Conservation (phyloP, 768 basidiomycete genomes). For the Tylopilus balloui region DNA sequence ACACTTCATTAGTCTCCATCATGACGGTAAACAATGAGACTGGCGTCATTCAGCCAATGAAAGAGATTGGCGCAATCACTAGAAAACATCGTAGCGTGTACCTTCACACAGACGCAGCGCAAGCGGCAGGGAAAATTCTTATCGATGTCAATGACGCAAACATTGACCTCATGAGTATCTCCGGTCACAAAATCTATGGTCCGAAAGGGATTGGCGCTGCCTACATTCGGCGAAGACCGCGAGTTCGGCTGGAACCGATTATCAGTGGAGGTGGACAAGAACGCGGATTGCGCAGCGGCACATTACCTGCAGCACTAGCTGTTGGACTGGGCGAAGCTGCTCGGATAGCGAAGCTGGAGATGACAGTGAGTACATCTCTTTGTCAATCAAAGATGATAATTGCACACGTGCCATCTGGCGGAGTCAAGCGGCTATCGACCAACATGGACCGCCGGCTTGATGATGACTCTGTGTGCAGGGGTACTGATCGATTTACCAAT, state of each 20-base stretch:
- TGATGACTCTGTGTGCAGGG: constrained; percentile 85
- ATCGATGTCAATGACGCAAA: constrained; percentile 94
- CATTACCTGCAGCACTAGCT: constrained; percentile 78
- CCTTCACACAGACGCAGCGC: constrained; percentile 97
- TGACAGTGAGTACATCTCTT: constrained; percentile 65
- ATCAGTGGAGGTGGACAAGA: constrained; percentile 97
- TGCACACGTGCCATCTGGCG: constrained; percentile 34
- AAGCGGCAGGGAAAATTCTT: constrained; percentile 88
- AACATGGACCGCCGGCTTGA: constrained; percentile 43
- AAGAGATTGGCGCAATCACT: constrained; percentile 85
- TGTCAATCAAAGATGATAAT: constrained; percentile 41
- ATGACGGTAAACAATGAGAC: constrained; percentile 99
- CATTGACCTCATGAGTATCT: constrained; percentile 93
- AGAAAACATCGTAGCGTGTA: constrained; percentile 87
- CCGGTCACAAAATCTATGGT: constrained; percentile 96
- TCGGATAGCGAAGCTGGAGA: constrained; percentile 85
- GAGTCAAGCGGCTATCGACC: constrained; percentile 42
- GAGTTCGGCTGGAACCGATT: constrained; percentile 93
- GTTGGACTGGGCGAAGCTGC: constrained; percentile 96
- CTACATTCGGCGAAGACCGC: constrained; percentile 87
- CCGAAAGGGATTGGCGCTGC: constrained; percentile 95
- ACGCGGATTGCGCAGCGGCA: constrained; percentile 92
- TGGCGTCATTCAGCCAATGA: constrained; percentile 95
- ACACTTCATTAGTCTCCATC: constrained; percentile 91
- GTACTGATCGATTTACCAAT: constrained; percentile 58